These are phyloP conservation scores for Verbena officinalis DNA, from an alignment of 257 asterid species.

Conservation along the genomic window DNA sequence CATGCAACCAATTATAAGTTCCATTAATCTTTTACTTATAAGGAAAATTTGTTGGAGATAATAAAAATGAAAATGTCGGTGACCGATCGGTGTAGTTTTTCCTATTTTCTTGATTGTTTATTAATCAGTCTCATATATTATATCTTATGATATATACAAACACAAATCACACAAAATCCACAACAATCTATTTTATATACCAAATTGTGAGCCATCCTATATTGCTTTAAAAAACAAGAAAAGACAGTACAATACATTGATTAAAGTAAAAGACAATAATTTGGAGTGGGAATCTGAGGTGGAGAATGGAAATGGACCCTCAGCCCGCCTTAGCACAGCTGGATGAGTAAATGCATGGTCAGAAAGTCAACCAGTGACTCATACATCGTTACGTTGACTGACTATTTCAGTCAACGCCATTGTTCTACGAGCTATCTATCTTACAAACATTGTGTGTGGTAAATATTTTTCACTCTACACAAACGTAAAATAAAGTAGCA, in stretches of 20 bases:
- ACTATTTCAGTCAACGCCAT: conserved; percentile 43
- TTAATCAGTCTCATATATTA: no score
- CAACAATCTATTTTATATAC: not conserved
- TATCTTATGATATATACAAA: no score
- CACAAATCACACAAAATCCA: no score
- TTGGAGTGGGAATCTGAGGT: no score
- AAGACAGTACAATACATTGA: not conserved
- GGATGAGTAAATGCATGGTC: conserved; percentile 37
- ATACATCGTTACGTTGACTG: conserved; percentile 45
- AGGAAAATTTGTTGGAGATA: no score
- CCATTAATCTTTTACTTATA: conserved; percentile 12
- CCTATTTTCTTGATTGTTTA: no score
- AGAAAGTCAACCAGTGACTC: conserved; percentile 36
- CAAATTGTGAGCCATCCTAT: not conserved
- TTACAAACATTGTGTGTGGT: conserved; percentile 21
- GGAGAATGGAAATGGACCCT: no score
- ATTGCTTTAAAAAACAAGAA: not conserved
- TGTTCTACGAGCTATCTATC: conserved; percentile 13
- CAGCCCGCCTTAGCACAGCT: conserved; percentile 43
- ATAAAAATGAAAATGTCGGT: no score
- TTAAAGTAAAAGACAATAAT: no score
- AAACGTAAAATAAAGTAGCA: not conserved
- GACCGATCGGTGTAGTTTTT: no score
- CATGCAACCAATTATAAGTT: conserved; percentile 11
- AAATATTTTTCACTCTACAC: not conserved